phyloP scores from a whole-genome alignment of 805 yeast species.

The Blastobotrys mokoenaii region DNA sequence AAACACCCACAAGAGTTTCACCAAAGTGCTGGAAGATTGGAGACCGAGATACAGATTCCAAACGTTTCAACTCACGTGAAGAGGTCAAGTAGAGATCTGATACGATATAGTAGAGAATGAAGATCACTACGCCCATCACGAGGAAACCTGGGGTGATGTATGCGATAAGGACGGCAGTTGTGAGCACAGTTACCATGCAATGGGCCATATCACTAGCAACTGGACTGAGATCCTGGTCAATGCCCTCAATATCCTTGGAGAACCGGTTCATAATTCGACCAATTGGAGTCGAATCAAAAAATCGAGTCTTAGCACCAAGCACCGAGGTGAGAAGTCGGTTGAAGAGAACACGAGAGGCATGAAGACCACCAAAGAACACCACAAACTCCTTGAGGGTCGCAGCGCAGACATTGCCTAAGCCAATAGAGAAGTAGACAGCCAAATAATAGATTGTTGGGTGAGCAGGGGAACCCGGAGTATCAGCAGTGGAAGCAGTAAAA shows the following conservation, averaged over 20 bases:
- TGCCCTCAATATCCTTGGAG: slow-evolving; percentile 87
- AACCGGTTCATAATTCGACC: slow-evolving; percentile 97
- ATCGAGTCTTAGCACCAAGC: slow-evolving; percentile 71
- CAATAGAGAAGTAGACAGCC: slow-evolving; percentile 58
- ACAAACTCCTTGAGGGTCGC: slow-evolving; percentile 54
- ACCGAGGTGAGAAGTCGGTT: slow-evolving; percentile 52
- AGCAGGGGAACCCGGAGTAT: not conserved
- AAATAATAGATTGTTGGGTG: slow-evolving; percentile 43
- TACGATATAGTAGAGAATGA: slow-evolving; percentile 40
- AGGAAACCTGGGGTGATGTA: slow-evolving; percentile 80
- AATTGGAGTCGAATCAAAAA: slow-evolving; percentile 90
- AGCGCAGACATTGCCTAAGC: slow-evolving; percentile 47
- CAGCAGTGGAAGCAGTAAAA: not conserved
- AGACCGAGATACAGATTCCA: slow-evolving; percentile 80
- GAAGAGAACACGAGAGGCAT: slow-evolving; percentile 74
- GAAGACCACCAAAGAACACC: slow-evolving; percentile 60
- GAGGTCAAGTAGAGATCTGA: slow-evolving; percentile 62
- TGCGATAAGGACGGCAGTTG: slow-evolving; percentile 67
- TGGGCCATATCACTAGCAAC: slow-evolving; percentile 64
- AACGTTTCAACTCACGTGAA: slow-evolving; percentile 87
- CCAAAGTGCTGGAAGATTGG: slow-evolving; percentile 96
- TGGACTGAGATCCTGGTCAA: slow-evolving; percentile 87
- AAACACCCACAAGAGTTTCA: slow-evolving; percentile 85
- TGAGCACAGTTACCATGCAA: slow-evolving; percentile 56
- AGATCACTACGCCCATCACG: slow-evolving; percentile 60